Conservation (phyloP, 768 basidiomycete species). For the Auricularia cornea region DNA sequence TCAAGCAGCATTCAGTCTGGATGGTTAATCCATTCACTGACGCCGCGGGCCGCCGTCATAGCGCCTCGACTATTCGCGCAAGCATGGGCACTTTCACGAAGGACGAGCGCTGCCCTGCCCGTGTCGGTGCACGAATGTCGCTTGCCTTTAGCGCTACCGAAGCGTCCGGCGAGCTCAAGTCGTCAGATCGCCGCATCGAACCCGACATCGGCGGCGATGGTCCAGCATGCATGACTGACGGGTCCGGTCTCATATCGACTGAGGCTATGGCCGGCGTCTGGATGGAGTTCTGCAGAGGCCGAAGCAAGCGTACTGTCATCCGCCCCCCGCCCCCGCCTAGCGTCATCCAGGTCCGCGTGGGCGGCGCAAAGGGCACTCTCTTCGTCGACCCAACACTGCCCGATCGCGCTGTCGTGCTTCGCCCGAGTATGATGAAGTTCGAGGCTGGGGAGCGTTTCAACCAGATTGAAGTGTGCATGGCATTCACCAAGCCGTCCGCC, state of each 20-base stretch:
- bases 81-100: conserved; percentile 47
- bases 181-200: conserved; percentile 30
- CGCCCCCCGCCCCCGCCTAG: conserved; percentile 29
- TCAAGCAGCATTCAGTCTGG: conserved; percentile 60
- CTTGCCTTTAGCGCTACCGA: conserved; percentile 73
- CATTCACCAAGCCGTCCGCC: conserved; percentile 50
- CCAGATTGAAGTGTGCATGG: conserved; percentile 53
- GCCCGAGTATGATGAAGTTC: conserved; percentile 66
- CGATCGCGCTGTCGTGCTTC: conserved; percentile 42
- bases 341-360: conserved; percentile 56
- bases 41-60: conserved; percentile 20
- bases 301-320: conserved; percentile 15
- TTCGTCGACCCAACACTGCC: conserved; percentile 46
- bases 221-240: conserved; percentile 52
- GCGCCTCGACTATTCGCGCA: conserved; percentile 43
- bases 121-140: conserved; percentile 63
- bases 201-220: conserved; percentile 25
- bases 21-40: conserved; percentile 54
- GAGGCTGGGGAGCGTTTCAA: conserved; percentile 28
- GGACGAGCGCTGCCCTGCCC: conserved; percentile 46
- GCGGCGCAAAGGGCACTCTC: conserved; percentile 58
- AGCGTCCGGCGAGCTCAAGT: conserved; percentile 34
- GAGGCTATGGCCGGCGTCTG: conserved; percentile 46
- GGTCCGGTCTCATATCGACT: conserved; percentile 55
- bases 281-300: conserved; percentile 27